Evolutionary conservation across 1,139 yeast genomes (phyloP), one percentile per base, ranked within the genome.

Genomic region (Candida sojae): DNA sequence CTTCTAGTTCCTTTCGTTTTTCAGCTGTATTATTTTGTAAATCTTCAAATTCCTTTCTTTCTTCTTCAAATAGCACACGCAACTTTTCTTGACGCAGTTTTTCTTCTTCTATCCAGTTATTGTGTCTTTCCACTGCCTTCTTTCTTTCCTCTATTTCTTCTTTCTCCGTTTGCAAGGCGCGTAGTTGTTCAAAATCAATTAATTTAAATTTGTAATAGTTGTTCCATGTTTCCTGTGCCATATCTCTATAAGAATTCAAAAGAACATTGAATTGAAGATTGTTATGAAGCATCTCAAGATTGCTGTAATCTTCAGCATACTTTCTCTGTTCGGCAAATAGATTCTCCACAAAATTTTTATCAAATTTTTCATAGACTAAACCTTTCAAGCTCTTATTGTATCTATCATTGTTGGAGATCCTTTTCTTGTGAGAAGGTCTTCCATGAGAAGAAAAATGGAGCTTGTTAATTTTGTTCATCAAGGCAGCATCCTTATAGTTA

Each of bases 261-360:
- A 75, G 62, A 26, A 75, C 55, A 52, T 75, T 75, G 55, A 71
- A 75, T 51, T 73, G 78, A 32, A 71, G 63, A 45, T 68, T 70
- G 50, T 72, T 75, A 53, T 75, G 80, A 28, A 75, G 58, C 73
- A 75, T 71, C 56, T 75, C 80, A 49, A 75, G 53, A 53, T 75
- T 75, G 23, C 62, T 58, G 48, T 61, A 66, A 53, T 75, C 80
- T 48, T 71, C 76, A 1, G 67, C 64, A 47, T 60, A 61, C n/a
- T 57, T 57, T 34, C 70, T 59, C 53, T 74, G 77, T 12, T 57
- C 55, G 9, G 63, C 57, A 6, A 73, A 49, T 1, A 66, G 56
- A 13, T 63, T 53, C 41, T 73, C 73, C 23, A 73, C 69, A 45
- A 66, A 63, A 4, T 62, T 58, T 42, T 66, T 64, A 45, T 66